Conservation (phyloP, 768 basidiomycete species). For the Boletus tomentosulus region DNA sequence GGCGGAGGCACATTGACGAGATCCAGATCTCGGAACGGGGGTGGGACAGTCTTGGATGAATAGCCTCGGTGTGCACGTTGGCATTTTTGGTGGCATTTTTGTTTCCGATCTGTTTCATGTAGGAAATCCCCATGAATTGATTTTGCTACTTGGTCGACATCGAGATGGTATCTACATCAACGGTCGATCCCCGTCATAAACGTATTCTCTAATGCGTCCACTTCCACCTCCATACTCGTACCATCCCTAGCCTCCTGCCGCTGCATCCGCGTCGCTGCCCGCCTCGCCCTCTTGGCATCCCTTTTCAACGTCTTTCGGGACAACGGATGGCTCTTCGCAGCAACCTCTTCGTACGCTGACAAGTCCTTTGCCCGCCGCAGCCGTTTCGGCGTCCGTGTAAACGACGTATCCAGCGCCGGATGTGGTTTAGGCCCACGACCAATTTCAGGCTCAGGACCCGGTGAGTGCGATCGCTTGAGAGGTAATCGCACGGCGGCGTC, state of each 20-base stretch:
- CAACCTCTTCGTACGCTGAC: conserved; percentile 48
- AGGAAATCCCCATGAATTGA: not conserved
- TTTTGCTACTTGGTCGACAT: not conserved
- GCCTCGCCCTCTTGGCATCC: conserved; percentile 60
- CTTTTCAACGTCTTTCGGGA: conserved; percentile 56
- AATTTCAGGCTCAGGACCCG: not conserved
- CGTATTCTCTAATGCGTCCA: conserved; percentile 18
- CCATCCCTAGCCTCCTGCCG: not conserved
- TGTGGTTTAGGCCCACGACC: not conserved
- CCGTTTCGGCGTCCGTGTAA: conserved; percentile 48
- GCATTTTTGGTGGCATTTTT: no score
- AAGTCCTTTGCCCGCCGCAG: conserved; percentile 53
- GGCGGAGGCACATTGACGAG: not conserved
- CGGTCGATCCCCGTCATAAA: conserved; percentile 21
- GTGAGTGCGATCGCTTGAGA: conserved; percentile 23
- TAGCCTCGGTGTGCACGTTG: no score
- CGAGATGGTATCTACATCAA: not conserved
- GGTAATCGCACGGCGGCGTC: conserved; percentile 32
- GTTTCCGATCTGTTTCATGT: not conserved
- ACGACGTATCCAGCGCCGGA: not conserved
- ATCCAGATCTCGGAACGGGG: not conserved
- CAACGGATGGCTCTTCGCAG: conserved; percentile 44
- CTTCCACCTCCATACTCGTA: conserved; percentile 31
- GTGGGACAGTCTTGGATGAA: not conserved
- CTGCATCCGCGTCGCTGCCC: conserved; percentile 38